These are phyloP conservation scores for Coemansia sp. DNA, from an alignment of 192 early-diverging fungal species.

Conservation along the genomic window DNA sequence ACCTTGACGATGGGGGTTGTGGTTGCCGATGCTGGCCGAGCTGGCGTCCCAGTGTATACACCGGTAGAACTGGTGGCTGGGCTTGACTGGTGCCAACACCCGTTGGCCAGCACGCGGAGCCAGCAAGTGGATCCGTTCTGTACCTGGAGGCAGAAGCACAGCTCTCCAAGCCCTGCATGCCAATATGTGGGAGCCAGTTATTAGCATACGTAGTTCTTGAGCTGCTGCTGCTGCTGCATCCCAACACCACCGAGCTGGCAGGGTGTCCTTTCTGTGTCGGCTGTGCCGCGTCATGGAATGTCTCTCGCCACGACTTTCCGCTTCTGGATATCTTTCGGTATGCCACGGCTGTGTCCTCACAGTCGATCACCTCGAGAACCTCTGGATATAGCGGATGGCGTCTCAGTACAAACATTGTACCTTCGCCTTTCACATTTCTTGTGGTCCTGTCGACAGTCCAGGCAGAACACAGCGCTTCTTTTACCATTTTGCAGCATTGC, in stretches of 20 bases:
- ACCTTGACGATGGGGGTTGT: neutral
- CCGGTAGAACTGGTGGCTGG: neutral
- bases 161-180: neutral
- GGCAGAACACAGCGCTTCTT: neutral
- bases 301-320: slow-evolving; percentile 32
- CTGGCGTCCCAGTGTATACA: neutral
- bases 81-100: neutral
- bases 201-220: too few relatives aligned
- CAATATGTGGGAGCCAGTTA: neutral
- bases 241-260: neutral
- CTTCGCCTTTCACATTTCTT: neutral
- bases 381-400: slow-evolving; percentile 20
- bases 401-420: slow-evolving; percentile 15
- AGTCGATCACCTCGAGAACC: slow-evolving; percentile 29
- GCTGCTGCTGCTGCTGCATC: neutral
- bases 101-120: neutral
- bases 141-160: neutral
- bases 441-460: neutral
- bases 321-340: slow-evolving; percentile 31
- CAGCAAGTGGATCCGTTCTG: neutral
- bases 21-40: neutral
- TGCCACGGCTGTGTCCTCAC: slow-evolving; percentile 15
- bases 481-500: neutral
- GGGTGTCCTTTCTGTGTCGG: neutral
- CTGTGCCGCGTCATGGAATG: slow-evolving; percentile 34